phyloP scores from a whole-genome alignment of 345 rosid genomes.

The Trapa bicornis region DNA sequence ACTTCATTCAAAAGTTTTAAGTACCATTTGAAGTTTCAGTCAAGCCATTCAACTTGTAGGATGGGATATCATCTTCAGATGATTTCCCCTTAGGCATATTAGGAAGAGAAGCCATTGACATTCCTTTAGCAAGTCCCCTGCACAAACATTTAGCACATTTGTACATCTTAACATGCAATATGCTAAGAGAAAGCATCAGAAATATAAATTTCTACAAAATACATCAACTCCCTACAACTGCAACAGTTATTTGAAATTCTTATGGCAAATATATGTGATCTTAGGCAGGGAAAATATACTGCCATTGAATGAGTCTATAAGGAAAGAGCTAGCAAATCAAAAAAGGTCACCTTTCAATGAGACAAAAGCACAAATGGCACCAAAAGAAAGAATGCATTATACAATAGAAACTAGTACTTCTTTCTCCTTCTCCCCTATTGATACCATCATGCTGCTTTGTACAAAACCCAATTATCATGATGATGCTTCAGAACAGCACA shows the following conservation, averaged over 20 bases:
- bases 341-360: background rate
- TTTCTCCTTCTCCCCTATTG: background rate
- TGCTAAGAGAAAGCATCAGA: background rate
- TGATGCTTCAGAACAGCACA: background rate
- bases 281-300: background rate
- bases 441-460: background rate
- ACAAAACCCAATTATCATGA: background rate
- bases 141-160: conserved; percentile 8
- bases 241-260: background rate
- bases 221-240: background rate
- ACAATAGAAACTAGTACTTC: background rate
- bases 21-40: conserved; percentile 26
- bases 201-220: background rate
- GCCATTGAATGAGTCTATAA: background rate
- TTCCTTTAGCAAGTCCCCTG: conserved; percentile 27
- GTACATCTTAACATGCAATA: background rate
- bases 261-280: background rate
- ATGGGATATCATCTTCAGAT: conserved; percentile 20
- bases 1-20: background rate
- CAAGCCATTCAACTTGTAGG: conserved; percentile 22
- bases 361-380: background rate
- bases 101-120: conserved; percentile 18
- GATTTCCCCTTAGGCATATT: conserved; percentile 24
- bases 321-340: background rate
- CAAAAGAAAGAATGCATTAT: background rate